Evolutionary conservation across 345 rosid genomes (phyloP).

Genomic region (Iberis pinnata): DNA sequence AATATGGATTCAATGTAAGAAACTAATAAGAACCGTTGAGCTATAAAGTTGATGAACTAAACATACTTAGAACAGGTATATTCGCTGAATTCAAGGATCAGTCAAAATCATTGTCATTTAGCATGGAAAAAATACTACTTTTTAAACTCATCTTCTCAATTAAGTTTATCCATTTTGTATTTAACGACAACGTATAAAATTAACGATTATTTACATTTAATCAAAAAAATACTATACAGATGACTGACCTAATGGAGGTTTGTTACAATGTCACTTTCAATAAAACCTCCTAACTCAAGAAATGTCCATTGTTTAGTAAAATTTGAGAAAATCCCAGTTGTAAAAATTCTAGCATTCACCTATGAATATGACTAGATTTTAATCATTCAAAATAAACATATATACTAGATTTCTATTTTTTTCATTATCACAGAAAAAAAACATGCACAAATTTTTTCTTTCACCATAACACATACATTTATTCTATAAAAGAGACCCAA

Average conservation of each 20-base stretch:
- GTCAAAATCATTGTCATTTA: constrained; percentile 15
- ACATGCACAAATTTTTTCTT: too few species aligned
- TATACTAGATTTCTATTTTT: background rate
- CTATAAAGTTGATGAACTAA: constrained; percentile 30
- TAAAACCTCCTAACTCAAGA: constrained; percentile 22
- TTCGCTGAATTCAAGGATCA: constrained; percentile 15
- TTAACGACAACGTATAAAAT: constrained; percentile 16
- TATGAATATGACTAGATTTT: background rate
- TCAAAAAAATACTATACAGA: constrained; percentile 16
- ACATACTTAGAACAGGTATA: constrained; percentile 8
- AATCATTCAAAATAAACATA: background rate
- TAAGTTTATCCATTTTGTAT: constrained; percentile 11
- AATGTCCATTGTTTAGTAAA: constrained; percentile 16
- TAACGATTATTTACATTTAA: constrained; percentile 3
- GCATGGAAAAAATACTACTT: constrained; percentile 17
- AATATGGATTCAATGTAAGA: background rate
- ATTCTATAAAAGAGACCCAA: background rate
- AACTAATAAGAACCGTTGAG: constrained; percentile 28
- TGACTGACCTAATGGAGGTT: constrained; percentile 25
- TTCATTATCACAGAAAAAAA: background rate
- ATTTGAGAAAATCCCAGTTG: constrained; percentile 19
- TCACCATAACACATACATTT: background rate
- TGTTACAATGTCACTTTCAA: constrained; percentile 35
- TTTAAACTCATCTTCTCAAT: constrained; percentile 14
- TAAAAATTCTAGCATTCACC: constrained; percentile 16